Conservation (phyloP, 1,139 yeast genomes). For the Candida tropicalis region DNA sequence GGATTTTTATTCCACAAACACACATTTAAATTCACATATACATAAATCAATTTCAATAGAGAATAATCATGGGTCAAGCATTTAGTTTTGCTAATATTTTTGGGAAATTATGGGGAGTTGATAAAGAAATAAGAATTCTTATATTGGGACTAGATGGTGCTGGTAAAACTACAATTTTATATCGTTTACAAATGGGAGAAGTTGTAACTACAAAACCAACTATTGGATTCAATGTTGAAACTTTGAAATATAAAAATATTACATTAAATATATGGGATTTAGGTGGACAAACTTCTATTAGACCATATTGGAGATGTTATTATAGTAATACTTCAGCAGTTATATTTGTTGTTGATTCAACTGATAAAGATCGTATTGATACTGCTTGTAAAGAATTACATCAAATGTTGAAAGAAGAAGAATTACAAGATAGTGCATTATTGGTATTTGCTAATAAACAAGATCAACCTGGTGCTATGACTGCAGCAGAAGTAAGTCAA, state of each 20-base stretch:
- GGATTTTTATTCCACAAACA: no score
- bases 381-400: conserved; percentile 88
- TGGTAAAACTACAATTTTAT: conserved; percentile 93
- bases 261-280: conserved; percentile 89
- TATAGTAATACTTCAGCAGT: conserved; percentile 96
- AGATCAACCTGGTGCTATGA: conserved; percentile 93
- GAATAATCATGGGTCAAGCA: conserved; percentile 71
- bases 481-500: conserved; percentile 92
- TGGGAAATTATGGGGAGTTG: conserved; percentile 84
- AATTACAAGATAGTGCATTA: conserved; percentile 83
- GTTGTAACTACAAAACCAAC: conserved; percentile 95
- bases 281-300: conserved; percentile 95
- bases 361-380: conserved; percentile 91
- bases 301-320: conserved; percentile 98
- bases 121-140: conserved; percentile 87
- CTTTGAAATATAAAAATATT: conserved; percentile 84
- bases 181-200: conserved; percentile 90
- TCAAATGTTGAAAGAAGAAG: conserved; percentile 91
- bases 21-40: no score
- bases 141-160: conserved; percentile 97
- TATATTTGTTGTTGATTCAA: conserved; percentile 94
- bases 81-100: conserved; percentile 77
- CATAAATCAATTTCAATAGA: no score
- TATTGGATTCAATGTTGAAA: conserved; percentile 96
- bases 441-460: conserved; percentile 96